Evolutionary conservation across 805 yeast genomes (phyloP).

Genomic region (Saturnispora kantuleensis): DNA sequence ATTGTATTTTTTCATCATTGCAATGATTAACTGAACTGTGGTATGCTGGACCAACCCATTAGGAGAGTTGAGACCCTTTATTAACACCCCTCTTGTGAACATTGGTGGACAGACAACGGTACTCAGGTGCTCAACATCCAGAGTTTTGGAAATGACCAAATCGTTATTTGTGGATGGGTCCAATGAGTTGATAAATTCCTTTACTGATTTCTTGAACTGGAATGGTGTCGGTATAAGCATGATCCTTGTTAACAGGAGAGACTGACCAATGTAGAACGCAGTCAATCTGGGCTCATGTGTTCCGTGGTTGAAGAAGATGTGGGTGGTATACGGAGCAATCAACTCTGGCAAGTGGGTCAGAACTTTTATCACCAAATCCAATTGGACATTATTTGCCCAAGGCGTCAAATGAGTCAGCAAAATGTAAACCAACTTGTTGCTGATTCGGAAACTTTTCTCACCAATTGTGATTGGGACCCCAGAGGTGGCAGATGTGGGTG

Average conservation of each 20-base stretch:
- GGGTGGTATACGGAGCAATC: slow-evolving; percentile 57
- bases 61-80: slow-evolving; percentile 47
- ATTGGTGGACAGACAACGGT: slow-evolving; percentile 61
- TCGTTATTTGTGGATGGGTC: slow-evolving; percentile 3
- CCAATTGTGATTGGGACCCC: slow-evolving; percentile 41
- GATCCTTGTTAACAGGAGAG: slow-evolving; percentile 49
- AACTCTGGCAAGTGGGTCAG: slow-evolving; percentile 55
- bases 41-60: slow-evolving; percentile 49
- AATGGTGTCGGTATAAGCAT: slow-evolving; percentile 49
- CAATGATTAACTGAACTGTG: slow-evolving; percentile 48
- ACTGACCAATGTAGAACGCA: slow-evolving; percentile 75
- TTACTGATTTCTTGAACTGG: slow-evolving; percentile 15
- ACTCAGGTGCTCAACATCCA: slow-evolving; percentile 26
- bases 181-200: slow-evolving; percentile 5
- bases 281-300: slow-evolving; percentile 70
- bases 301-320: slow-evolving; percentile 50
- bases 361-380: slow-evolving; percentile 41
- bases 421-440: slow-evolving; percentile 59
- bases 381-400: slow-evolving; percentile 63
- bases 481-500: slow-evolving; percentile 9
- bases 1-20: slow-evolving; percentile 45
- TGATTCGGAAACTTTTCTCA: slow-evolving; percentile 43
- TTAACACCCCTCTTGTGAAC: slow-evolving; percentile 45
- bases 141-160: background rate
- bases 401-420: slow-evolving; percentile 63